Conservation (phyloP, 2,329 filamentous ascomycete genomes). For the Coniochaeta prunicola region DNA sequence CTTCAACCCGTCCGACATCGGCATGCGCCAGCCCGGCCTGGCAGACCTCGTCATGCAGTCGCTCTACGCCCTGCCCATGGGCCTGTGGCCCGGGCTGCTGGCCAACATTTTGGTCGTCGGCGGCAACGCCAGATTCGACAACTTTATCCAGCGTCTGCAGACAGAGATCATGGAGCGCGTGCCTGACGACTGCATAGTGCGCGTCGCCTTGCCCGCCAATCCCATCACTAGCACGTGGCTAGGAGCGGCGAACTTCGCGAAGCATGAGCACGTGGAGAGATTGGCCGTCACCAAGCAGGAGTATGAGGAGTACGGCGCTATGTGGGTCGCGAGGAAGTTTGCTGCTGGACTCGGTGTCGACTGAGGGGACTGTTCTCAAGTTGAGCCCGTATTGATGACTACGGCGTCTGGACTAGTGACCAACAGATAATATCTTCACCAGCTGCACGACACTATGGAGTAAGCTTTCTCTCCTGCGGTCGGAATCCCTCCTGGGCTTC, state of each 20-base stretch:
- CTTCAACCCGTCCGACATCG: conserved; percentile 80
- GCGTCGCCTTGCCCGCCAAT: conserved; percentile 62
- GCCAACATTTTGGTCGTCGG: conserved; percentile 87
- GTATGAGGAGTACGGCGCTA: conserved; percentile 78
- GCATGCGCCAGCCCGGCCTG: conserved; percentile 75
- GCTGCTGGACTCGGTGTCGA: conserved; percentile 26
- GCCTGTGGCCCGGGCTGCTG: conserved; percentile 74
- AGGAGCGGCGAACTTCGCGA: conserved; percentile 73
- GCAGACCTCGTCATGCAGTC: conserved; percentile 78
- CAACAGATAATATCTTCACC: too few relatives aligned
- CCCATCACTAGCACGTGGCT: conserved; percentile 78
- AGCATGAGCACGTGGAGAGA: conserved; percentile 57
- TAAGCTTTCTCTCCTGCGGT: too few relatives aligned
- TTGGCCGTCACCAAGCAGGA: conserved; percentile 78
- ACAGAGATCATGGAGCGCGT: conserved; percentile 64
- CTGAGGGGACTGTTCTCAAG: not conserved
- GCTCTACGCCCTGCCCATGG: conserved; percentile 66
- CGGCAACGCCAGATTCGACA: conserved; percentile 72
- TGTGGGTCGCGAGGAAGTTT: conserved; percentile 70
- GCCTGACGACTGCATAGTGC: conserved; percentile 70
- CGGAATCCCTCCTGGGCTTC: too few relatives aligned
- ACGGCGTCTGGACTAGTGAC: not conserved
- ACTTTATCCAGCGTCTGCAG: conserved; percentile 75
- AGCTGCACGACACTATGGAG: too few relatives aligned
- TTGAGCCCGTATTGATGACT: not conserved